Percentiles rank a stretch among this genome's conserved stretches.
Conservation (phyloP, 2,329 filamentous ascomycete genomes). For the Geosmithia flava region DNA sequence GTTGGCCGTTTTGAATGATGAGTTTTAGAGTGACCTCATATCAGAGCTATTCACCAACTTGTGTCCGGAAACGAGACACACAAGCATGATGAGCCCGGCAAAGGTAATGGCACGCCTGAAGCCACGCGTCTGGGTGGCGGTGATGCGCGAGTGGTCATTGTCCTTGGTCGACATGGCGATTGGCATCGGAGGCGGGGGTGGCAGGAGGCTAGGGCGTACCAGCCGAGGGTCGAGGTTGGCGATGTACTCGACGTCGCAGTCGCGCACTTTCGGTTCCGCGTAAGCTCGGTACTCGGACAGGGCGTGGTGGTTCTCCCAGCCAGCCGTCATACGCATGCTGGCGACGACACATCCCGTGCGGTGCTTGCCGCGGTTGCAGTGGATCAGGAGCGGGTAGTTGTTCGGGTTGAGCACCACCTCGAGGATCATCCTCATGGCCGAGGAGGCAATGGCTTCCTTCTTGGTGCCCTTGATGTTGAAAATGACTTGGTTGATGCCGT, state of each 20-base stretch:
- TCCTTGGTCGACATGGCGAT: slow-evolving; percentile 4
- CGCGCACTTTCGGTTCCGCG: slow-evolving; percentile 45
- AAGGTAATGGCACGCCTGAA: slow-evolving; percentile 32
- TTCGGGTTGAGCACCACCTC: slow-evolving; percentile 55
- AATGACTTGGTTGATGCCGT: slow-evolving; percentile 59
- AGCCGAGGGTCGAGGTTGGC: slow-evolving; percentile 31
- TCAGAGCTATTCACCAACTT: slow-evolving; percentile 9
- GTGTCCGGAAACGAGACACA: slow-evolving; percentile 29
- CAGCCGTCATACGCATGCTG: slow-evolving; percentile 60
- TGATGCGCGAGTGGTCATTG: slow-evolving; percentile 3
- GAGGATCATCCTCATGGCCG: slow-evolving; percentile 60
- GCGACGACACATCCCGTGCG: slow-evolving; percentile 84
- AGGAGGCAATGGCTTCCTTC: slow-evolving; percentile 55
- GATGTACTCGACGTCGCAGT: slow-evolving; percentile 49
- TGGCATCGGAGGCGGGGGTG: slow-evolving; percentile 7
- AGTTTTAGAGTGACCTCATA: background rate
- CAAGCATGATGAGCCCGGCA: slow-evolving; percentile 23
- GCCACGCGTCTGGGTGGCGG: slow-evolving; percentile 15
- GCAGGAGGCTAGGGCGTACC: slow-evolving; percentile 8
- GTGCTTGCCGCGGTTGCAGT: slow-evolving; percentile 93
- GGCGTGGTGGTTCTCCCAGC: slow-evolving; percentile 50
- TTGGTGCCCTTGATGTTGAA: slow-evolving; percentile 85
- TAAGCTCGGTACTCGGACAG: slow-evolving; percentile 64
- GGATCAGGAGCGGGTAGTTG: slow-evolving; percentile 73
- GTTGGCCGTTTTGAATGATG: no score